Conservation (phyloP, 805 yeast genomes). For the Sugiyamaella valdiviana region DNA sequence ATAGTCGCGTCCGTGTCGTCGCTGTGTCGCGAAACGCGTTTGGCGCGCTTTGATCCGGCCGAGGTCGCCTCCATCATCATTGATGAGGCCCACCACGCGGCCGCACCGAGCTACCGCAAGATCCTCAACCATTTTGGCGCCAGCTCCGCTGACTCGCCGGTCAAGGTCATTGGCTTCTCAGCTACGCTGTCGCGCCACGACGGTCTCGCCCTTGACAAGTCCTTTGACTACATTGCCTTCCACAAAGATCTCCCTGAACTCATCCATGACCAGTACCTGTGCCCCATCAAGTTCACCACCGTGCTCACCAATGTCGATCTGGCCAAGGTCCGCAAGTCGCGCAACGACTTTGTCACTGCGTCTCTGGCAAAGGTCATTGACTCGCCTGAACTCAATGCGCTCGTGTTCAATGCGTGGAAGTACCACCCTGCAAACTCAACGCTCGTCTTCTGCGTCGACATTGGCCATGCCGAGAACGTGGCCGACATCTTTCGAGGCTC, state of each 20-base stretch:
- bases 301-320: slow-evolving; percentile 47
- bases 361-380: slow-evolving; percentile 52
- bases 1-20: slow-evolving; percentile 75
- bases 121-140: slow-evolving; percentile 58
- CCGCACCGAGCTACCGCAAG: slow-evolving; percentile 57
- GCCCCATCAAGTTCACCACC: slow-evolving; percentile 59
- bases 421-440: slow-evolving; percentile 47
- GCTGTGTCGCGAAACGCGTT: slow-evolving; percentile 42
- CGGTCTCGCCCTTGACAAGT: slow-evolving; percentile 47
- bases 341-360: slow-evolving; percentile 50
- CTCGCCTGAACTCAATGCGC: slow-evolving; percentile 45
- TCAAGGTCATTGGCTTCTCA: slow-evolving; percentile 73
- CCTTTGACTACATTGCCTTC: slow-evolving; percentile 69
- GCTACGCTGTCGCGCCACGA: slow-evolving; percentile 85
- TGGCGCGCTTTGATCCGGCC: slow-evolving; percentile 47
- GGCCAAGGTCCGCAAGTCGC: slow-evolving; percentile 28
- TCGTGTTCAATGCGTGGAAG: slow-evolving; percentile 48
- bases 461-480: slow-evolving; percentile 55
- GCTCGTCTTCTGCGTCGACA: slow-evolving; percentile 70
- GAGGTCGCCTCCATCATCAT: slow-evolving; percentile 69
- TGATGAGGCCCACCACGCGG: slow-evolving; percentile 93
- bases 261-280: slow-evolving; percentile 63
- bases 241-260: slow-evolving; percentile 59
- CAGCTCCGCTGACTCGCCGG: slow-evolving; percentile 33
- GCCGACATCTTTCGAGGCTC: slow-evolving; percentile 45